A percentile compares a stretch with the other conserved stretches of the same genome.
phyloP scores from a whole-genome alignment of 2,329 filamentous ascomycete species.

The Hymenoscyphus linearis region DNA sequence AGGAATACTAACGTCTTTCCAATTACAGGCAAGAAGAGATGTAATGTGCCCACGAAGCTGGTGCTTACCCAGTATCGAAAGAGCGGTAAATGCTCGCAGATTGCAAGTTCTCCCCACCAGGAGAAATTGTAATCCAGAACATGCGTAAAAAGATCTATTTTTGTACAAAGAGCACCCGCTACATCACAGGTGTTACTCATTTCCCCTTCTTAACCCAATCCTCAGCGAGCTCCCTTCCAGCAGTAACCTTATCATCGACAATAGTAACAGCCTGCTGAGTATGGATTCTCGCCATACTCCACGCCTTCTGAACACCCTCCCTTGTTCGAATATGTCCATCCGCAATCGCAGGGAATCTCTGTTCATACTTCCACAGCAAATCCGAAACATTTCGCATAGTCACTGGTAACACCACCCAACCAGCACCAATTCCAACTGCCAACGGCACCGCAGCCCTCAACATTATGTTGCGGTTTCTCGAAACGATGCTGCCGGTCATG shows the following conservation, averaged over 20 bases:
- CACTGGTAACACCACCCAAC: constrained; percentile 78
- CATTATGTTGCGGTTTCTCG: constrained; percentile 80
- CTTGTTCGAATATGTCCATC: constrained; percentile 72
- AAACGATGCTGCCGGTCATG: constrained; percentile 91
- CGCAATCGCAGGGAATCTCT: constrained; percentile 76
- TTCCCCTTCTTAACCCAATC: constrained; percentile 83
- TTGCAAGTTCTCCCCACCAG: neutral
- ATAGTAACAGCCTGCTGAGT: constrained; percentile 63
- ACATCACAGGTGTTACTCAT: constrained; percentile 17
- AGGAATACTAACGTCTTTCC: no score
- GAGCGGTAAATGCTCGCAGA: neutral
- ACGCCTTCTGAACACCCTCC: constrained; percentile 62
- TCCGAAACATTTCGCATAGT: constrained; percentile 87
- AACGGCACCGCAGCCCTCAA: constrained; percentile 73
- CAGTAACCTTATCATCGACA: constrained; percentile 75
- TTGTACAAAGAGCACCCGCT: constrained; percentile 17
- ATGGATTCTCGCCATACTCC: constrained; percentile 70
- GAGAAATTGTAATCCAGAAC: neutral
- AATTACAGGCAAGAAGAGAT: no score
- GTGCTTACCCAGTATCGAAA: neutral
- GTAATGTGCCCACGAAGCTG: neutral
- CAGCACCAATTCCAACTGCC: constrained; percentile 74
- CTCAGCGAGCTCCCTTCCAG: constrained; percentile 72
- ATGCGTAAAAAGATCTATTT: constrained; percentile 13
- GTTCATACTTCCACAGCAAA: constrained; percentile 87